These are phyloP conservation scores for Carnegiea gigantea DNA, from an alignment of 179 eudicot species.

Conservation along the genomic window DNA sequence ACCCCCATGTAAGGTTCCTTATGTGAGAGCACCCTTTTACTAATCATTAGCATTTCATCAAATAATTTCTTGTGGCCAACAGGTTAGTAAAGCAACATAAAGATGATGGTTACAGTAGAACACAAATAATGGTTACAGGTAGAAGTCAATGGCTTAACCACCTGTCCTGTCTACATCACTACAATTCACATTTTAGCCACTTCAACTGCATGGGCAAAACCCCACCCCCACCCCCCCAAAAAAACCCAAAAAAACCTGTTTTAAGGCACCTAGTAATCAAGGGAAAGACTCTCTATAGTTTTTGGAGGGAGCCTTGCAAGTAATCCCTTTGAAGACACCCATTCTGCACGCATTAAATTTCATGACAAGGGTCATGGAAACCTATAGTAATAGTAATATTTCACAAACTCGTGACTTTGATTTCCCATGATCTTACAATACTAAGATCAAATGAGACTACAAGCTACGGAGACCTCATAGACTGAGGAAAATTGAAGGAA, in stretches of 20 bases:
- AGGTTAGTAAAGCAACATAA: too few relatives aligned
- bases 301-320: background rate
- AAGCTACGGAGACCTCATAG: background rate
- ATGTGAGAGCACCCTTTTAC: too few relatives aligned
- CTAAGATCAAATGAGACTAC: background rate
- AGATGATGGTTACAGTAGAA: too few relatives aligned
- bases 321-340: background rate
- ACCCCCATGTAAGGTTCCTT: too few relatives aligned
- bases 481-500: background rate
- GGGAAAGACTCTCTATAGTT: background rate
- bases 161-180: too few relatives aligned
- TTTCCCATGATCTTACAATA: background rate
- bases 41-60: too few relatives aligned
- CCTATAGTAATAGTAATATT: background rate
- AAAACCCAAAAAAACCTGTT: background rate
- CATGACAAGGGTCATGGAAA: background rate
- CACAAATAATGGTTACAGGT: too few relatives aligned
- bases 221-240: too few relatives aligned
- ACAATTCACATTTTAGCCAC: too few relatives aligned
- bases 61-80: too few relatives aligned
- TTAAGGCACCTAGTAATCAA: background rate
- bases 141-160: too few relatives aligned
- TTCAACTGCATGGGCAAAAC: background rate
- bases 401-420: background rate
- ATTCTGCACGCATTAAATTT: background rate